Conservation (phyloP, 2,329 filamentous ascomycete species). For the Lasiodiplodia hormozganensis region DNA sequence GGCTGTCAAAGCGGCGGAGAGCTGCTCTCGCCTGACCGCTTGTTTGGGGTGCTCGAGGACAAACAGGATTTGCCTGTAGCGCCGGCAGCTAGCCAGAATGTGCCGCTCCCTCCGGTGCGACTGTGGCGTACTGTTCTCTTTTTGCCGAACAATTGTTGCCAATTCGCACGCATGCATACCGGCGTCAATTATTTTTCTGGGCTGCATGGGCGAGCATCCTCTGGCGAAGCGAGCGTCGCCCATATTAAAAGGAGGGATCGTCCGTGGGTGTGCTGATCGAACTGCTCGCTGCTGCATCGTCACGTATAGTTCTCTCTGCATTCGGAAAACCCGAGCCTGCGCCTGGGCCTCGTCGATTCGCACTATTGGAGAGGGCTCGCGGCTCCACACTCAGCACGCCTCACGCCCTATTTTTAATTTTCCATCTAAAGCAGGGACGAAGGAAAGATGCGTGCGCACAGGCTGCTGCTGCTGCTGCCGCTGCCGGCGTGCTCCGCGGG, state of each 20-base stretch:
- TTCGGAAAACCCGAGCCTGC: neutral
- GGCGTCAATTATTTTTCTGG: neutral
- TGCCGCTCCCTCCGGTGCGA: too few species aligned
- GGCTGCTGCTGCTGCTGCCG: too few species aligned
- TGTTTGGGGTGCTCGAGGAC: neutral
- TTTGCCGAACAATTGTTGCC: neutral
- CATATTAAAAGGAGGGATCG: neutral
- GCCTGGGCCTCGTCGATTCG: neutral
- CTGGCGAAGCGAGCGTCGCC: neutral
- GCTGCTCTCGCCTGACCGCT: neutral
- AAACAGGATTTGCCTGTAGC: neutral
- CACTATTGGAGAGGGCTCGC: neutral
- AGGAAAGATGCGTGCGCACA: neutral
- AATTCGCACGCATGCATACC: neutral
- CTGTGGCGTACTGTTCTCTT: neutral
- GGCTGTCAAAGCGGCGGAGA: neutral
- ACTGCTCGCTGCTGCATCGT: neutral
- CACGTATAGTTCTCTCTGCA: neutral
- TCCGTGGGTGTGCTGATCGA: neutral
- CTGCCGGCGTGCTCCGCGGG: too few species aligned
- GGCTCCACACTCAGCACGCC: neutral
- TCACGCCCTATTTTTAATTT: neutral
- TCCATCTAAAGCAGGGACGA: neutral
- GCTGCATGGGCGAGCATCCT: neutral
- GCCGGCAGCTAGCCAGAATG: neutral